Evolutionary conservation across 2,329 filamentous ascomycete genomes (phyloP).

Genomic region (Calonectria honghensis): DNA sequence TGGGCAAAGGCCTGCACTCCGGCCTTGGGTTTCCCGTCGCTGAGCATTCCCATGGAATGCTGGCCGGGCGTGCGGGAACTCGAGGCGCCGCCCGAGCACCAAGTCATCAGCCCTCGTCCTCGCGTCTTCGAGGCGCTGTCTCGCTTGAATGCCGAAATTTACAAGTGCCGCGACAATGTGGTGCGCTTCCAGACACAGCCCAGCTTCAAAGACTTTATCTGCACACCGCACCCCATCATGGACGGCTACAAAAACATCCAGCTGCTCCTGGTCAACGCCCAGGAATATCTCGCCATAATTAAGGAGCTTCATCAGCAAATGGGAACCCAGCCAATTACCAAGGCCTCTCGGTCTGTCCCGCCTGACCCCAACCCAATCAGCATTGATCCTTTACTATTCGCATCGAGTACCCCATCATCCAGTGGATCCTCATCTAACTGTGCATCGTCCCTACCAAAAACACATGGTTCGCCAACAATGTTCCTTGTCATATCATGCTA

Average conservation of each 20-base stretch:
- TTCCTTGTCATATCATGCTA: conserved; percentile 57
- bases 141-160: conserved; percentile 49
- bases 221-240: conserved; percentile 31
- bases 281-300: conserved; percentile 55
- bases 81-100: conserved; percentile 34
- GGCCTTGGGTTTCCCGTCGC: conserved; percentile 31
- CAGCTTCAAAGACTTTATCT: conserved; percentile 46
- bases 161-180: conserved; percentile 43
- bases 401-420: conserved; percentile 28
- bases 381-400: conserved; percentile 29
- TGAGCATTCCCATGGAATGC: conserved; percentile 48
- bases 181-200: conserved; percentile 26
- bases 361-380: conserved; percentile 37
- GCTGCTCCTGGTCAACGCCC: conserved; percentile 45
- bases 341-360: conserved; percentile 30
- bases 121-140: conserved; percentile 50
- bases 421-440: conserved; percentile 11
- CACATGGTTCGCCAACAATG: conserved; percentile 53
- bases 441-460: conserved; percentile 26
- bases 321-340: conserved; percentile 38
- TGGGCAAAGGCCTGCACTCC: conserved; percentile 42
- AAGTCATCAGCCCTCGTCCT: conserved; percentile 37
- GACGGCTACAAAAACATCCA: conserved; percentile 51
- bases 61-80: conserved; percentile 47
- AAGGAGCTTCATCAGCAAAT: conserved; percentile 52